Base-by-base conservation (phyloP, 805 yeast genomes). In the Metschnikowia henanensis region DNA sequence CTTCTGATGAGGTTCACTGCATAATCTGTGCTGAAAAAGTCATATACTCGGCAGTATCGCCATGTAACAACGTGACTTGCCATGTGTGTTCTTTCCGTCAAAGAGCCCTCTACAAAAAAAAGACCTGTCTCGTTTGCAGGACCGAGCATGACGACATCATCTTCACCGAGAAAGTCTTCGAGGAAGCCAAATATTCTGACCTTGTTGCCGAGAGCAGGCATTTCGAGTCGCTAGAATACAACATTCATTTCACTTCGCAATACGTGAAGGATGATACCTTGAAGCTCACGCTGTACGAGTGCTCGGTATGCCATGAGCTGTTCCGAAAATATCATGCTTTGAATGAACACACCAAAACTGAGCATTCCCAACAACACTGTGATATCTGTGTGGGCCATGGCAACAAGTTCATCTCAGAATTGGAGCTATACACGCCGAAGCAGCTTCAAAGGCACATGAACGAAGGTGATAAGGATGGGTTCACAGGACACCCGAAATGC, bases 401-500 rank as follows among this genome's bases (percentile, higher is more conserved):
- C 57, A 83, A 81, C 54, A 86, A 86, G 2, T 92, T 94, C 60
- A 76, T 88, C 3, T 61, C 70, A 6, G 98, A 94, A 59, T 70
- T 87, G 39, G 71, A 73, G 34, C 61, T 85, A 13, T 87, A 79
- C 59, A 75, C 81, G 0, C 73, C 73, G 30, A 78, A 78, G 42
- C 83, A 80, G 53, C 70, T 92, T 34, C 80, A 79, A 47, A 73
- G 65, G 34, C 99, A 94, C 64, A 83, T 84, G 58, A 63, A 73
- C 3, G 72, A 68, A 30, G 97, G 97, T 38, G 96, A 91, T 56
- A 44, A 43, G 20, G 75, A 71, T 31, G 96, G 96, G 0, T 91
- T 91, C 62, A 72, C 64, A 9, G 98, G 98, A 0, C 98, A 91
- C 61, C 97, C 98, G 0, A 68, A 73, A 49, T 94, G 99, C 72